Evolutionary conservation across 2,329 filamentous ascomycete genomes (phyloP), one percentile per base, ranked within the genome.

Genomic region (Passalora sequoiae): DNA sequence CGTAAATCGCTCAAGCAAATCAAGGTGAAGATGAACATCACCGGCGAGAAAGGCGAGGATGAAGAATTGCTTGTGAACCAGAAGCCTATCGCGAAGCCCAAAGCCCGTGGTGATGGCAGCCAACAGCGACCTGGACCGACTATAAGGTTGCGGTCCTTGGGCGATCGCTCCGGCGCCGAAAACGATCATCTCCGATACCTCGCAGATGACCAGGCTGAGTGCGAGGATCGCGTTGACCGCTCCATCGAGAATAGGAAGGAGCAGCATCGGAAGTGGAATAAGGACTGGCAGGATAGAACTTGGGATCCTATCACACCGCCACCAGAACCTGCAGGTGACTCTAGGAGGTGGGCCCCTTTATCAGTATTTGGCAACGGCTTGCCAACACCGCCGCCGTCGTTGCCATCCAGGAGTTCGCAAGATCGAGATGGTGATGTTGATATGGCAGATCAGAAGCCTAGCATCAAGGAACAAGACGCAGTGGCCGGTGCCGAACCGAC

Each of bases 211-310:
- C 75, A 84, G 43, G 80, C 81, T 31, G 86, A 94, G 66, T 87
- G 86, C 65, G 84, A 91, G 55, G 88, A 85, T 55, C 80, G 86
- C 57, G 81, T 96, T 55, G 77, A 84, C 50, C 75, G 76, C 52
- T 88, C 94, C 60, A 87, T 97, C 63, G 86, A 94, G 65, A 80
- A 80, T 57, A 91, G 94, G 67, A 81, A 94, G 42, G 77, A 84
- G 58, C 91, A 92, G 67, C 91, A 96, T 68, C 80, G 84, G 57
- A 82, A 85, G 63, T 96, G 91, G 89, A 96, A 96, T 67, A 77
- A 86, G 57, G 84, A 86, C 60, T 89, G 87, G 71, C 78, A 94
- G 58, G 89, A 97, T 69, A 76, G 89, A 62, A 96, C 91, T 49
- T 81, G 83, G 69, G 82, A 83, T 53, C 89, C 91, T 38, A 77